These are phyloP conservation scores for Mycoemilia scoparia DNA, from an alignment of 192 early-diverging fungal species.

Conservation along the genomic window DNA sequence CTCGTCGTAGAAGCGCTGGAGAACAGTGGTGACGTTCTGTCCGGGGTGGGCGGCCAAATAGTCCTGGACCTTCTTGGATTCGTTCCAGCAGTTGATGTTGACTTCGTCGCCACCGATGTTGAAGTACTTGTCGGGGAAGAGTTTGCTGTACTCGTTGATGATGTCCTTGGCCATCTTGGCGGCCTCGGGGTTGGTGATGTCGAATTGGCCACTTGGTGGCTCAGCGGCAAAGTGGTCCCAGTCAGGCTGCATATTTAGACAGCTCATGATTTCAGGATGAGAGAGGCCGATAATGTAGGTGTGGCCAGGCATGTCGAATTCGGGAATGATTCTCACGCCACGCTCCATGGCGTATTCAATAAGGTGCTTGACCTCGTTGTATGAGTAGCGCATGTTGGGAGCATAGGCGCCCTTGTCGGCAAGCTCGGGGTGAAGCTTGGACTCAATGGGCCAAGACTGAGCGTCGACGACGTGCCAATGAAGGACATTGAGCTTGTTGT, in stretches of 20 bases:
- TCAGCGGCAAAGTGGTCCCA: constrained; percentile 45
- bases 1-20: constrained; percentile 31
- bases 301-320: constrained; percentile 80
- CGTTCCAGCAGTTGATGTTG: constrained; percentile 47
- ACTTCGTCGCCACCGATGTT: constrained; percentile 70
- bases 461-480: constrained; percentile 64
- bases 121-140: constrained; percentile 52
- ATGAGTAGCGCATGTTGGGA: constrained; percentile 42
- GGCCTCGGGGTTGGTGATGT: constrained; percentile 43
- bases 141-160: constrained; percentile 40
- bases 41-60: constrained; percentile 17
- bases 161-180: constrained; percentile 40
- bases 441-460: constrained; percentile 53
- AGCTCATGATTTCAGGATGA: constrained; percentile 39
- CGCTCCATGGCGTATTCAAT: constrained; percentile 52
- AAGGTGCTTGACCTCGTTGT: constrained; percentile 46
- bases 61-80: constrained; percentile 25
- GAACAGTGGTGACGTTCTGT: constrained; percentile 14
- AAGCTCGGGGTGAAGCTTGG: constrained; percentile 40
- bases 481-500: constrained; percentile 57
- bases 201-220: constrained; percentile 72
- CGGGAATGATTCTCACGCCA: constrained; percentile 81
- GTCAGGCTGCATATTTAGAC: constrained; percentile 36
- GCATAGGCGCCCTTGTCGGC: constrained; percentile 45
- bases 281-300: constrained; percentile 32